phyloP scores from a whole-genome alignment of 2,329 filamentous ascomycete genomes.

The Colletotrichum musae region DNA sequence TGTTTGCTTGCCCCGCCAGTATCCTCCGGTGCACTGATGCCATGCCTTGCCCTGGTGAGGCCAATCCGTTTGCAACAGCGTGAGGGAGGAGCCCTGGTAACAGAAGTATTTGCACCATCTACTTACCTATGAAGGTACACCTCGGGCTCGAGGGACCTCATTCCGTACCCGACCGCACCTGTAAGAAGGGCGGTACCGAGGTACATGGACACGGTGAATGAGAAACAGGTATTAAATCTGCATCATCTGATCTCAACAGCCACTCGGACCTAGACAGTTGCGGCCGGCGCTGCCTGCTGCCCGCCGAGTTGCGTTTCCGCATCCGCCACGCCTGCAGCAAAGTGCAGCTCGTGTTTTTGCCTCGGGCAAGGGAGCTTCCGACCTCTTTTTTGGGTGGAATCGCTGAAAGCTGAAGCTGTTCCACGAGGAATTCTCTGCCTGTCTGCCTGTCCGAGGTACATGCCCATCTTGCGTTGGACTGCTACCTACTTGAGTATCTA shows the following conservation, averaged over 20 bases:
- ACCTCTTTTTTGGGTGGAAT: too few relatives aligned
- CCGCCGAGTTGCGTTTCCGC: neutral
- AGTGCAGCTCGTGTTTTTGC: neutral
- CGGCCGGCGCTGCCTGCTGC: constrained; percentile 2
- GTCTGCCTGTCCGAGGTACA: too few relatives aligned
- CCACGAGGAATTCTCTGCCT: too few relatives aligned
- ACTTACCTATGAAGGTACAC: too few relatives aligned
- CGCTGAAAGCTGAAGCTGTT: neutral
- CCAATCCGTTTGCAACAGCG: too few relatives aligned
- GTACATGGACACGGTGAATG: constrained; percentile 12
- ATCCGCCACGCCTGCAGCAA: constrained; percentile 8
- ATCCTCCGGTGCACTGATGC: too few relatives aligned
- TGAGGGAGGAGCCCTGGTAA: too few relatives aligned
- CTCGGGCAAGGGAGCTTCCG: neutral
- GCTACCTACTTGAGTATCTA: too few relatives aligned
- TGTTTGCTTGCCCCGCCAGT: too few relatives aligned
- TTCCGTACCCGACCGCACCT: neutral
- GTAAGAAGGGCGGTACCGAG: constrained; percentile 13
- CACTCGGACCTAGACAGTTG: constrained; percentile 12
- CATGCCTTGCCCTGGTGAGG: too few relatives aligned
- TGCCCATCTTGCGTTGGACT: too few relatives aligned
- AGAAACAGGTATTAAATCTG: constrained; percentile 23
- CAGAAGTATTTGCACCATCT: too few relatives aligned
- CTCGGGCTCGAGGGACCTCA: neutral
- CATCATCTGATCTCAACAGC: constrained; percentile 34